Evolutionary conservation across 306 rosid species (phyloP).

Genomic region (Quercus wislizeni): DNA sequence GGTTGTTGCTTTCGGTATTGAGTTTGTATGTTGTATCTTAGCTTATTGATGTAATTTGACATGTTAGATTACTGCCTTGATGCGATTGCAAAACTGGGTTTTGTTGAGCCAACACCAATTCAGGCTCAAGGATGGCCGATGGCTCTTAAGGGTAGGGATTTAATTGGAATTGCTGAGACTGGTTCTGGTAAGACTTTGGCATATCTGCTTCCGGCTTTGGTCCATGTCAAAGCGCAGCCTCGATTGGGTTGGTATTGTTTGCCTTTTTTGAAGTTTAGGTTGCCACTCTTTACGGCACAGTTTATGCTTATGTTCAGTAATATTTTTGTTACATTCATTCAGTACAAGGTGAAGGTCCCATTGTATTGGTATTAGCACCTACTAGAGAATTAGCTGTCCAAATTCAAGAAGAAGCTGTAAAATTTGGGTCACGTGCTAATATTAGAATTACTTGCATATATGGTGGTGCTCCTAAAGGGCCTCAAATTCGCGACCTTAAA

Average conservation of each 20-base stretch:
- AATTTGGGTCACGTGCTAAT: slow-evolving; percentile 58
- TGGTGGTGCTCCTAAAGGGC: slow-evolving; percentile 98
- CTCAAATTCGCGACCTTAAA: slow-evolving; percentile 91
- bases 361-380: slow-evolving; percentile 84
- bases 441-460: slow-evolving; percentile 77
- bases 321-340: slow-evolving; percentile 25
- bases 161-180: slow-evolving; percentile 96
- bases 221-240: slow-evolving; percentile 92
- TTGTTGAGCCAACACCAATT: slow-evolving; percentile 92
- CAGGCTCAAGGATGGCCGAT: slow-evolving; percentile 99
- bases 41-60: slow-evolving; percentile 16
- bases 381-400: slow-evolving; percentile 95
- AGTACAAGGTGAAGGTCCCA: slow-evolving; percentile 86
- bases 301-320: slow-evolving; percentile 11
- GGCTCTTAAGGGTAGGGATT: slow-evolving; percentile 95
- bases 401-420: slow-evolving; percentile 83
- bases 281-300: not conserved
- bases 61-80: slow-evolving; percentile 77
- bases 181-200: slow-evolving; percentile 97
- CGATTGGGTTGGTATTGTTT: slow-evolving; percentile 55
- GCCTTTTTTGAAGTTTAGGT: not conserved
- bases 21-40: not conserved
- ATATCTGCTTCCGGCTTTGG: slow-evolving; percentile 82
- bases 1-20: not conserved
- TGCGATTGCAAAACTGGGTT: slow-evolving; percentile 83